Evolutionary conservation across 768 basidiomycete species (phyloP), one percentile per base, ranked within the genome.

Genomic region (Tremella fuciformis): DNA sequence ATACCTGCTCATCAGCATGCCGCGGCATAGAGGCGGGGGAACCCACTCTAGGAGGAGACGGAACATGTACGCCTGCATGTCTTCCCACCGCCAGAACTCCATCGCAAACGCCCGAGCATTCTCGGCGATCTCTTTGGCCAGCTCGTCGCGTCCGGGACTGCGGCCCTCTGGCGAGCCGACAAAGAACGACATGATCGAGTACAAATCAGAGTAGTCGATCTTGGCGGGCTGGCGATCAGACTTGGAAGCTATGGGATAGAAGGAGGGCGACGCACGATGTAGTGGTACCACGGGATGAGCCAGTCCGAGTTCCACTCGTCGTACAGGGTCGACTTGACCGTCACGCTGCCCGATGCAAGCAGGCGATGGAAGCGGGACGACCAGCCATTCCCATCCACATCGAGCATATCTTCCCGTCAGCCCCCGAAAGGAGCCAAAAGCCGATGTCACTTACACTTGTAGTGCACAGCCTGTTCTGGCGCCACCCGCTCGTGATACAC

Each of bases 381-480:
- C 77, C 76, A 78, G 18, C 76, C 78, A 55, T 77, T 78, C 9
- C 76, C 77, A 58, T 79, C 78, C 34, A 76, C 67, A 48, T 64
- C 67, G 18, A 71, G 58, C 24, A 52, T 44, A 48, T 65, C 69
- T 66, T n/a, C 8, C 42, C 38, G 52, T 21, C 29, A 22, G 4
- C 22, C 6, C 6, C n/a, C 16, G 22, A 46, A 46, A 22, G 22
- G 42, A 46, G 22, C 24, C 18, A 46, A 18, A 55, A 41, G 18
- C 18, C 42, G 21, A 41, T 55, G 53, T 11, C 29, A 51, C 75
- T 65, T 55, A 74, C 75, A 77, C 62, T 77, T 77, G 55, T 73
- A 75, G 39, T 64, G 63, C 13, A 66, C 69, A 4, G 76, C 70
- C 4, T 69, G 50, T 26, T 70, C 69, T 1, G 71, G 76, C n/a